phyloP scores from a whole-genome alignment of 2,329 filamentous ascomycete genomes.

The Colletotrichum viniferum region DNA sequence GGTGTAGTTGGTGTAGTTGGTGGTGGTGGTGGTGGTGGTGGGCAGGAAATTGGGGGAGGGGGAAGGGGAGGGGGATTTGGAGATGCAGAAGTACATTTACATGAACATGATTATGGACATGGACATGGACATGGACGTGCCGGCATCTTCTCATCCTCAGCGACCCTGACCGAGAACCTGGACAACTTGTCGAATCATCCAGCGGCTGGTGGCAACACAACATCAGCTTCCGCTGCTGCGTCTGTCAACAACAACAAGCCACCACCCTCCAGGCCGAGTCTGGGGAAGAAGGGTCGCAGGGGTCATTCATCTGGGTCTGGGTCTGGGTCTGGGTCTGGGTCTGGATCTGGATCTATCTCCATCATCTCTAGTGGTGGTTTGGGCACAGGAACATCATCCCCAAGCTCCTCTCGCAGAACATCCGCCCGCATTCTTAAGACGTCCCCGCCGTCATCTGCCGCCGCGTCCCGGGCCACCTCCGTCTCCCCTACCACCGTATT shows the following conservation, averaged over 20 bases:
- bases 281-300: conserved; percentile 20
- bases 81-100: conserved; percentile 1
- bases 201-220: neutral
- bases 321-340: neutral
- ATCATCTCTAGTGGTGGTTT: neutral
- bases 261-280: neutral
- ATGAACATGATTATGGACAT: neutral
- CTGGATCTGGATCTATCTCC: neutral
- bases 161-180: conserved; percentile 2
- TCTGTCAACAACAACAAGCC: neutral
- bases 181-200: neutral
- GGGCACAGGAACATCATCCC: neutral
- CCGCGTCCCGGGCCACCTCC: conserved; percentile 12
- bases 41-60: neutral
- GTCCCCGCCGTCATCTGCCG: conserved; percentile 15
- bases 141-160: neutral
- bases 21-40: neutral
- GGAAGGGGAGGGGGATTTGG: neutral
- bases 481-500: conserved; percentile 7
- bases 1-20: neutral
- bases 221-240: neutral
- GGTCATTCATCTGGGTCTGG: neutral
- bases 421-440: conserved; percentile 21
- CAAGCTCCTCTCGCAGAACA: neutral
- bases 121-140: neutral